Percentiles rank a stretch among this genome's conserved stretches.
Evolutionary conservation across 768 basidiomycete genomes (phyloP).

Genomic region (Dendrothele bispora): DNA sequence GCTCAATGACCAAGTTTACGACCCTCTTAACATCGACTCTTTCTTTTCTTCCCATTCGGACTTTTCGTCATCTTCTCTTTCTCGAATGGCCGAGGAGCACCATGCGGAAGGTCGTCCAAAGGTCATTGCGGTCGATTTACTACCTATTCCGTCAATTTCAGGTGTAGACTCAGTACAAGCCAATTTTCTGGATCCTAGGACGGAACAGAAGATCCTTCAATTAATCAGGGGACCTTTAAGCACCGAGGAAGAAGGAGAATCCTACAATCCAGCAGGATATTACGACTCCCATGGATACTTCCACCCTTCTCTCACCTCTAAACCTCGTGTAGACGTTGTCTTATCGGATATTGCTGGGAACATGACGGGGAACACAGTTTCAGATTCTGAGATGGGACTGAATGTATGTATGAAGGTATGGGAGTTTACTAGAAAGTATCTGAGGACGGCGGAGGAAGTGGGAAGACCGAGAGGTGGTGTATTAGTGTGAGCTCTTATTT

Average conservation of each 20-base stretch:
- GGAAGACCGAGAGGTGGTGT: slow-evolving; percentile 48
- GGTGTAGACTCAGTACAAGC: slow-evolving; percentile 75
- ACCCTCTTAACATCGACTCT: slow-evolving; percentile 45
- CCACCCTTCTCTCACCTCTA: slow-evolving; percentile 21
- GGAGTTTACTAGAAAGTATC: slow-evolving; percentile 56
- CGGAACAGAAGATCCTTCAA: slow-evolving; percentile 43
- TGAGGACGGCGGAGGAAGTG: slow-evolving; percentile 46
- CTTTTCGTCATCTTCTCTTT: neutral
- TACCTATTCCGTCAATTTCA: slow-evolving; percentile 68
- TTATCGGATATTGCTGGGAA: slow-evolving; percentile 92
- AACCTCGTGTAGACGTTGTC: slow-evolving; percentile 64
- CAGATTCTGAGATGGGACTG: slow-evolving; percentile 69
- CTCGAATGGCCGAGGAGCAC: too few relatives aligned
- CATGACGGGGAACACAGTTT: slow-evolving; percentile 63
- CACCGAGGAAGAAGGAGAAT: too few relatives aligned
- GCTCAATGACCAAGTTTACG: slow-evolving; percentile 24
- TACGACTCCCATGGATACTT: too few relatives aligned
- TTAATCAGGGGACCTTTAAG: slow-evolving; percentile 30
- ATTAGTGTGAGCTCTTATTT: slow-evolving; percentile 54
- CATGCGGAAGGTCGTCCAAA: slow-evolving; percentile 14
- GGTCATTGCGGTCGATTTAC: slow-evolving; percentile 82
- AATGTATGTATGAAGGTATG: slow-evolving; percentile 76
- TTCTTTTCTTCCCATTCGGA: too few relatives aligned
- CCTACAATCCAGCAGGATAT: too few relatives aligned
- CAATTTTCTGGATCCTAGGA: slow-evolving; percentile 68